Evolutionary conservation across 805 yeast species (phyloP).

Genomic region (Metschnikowia cubensis): DNA sequence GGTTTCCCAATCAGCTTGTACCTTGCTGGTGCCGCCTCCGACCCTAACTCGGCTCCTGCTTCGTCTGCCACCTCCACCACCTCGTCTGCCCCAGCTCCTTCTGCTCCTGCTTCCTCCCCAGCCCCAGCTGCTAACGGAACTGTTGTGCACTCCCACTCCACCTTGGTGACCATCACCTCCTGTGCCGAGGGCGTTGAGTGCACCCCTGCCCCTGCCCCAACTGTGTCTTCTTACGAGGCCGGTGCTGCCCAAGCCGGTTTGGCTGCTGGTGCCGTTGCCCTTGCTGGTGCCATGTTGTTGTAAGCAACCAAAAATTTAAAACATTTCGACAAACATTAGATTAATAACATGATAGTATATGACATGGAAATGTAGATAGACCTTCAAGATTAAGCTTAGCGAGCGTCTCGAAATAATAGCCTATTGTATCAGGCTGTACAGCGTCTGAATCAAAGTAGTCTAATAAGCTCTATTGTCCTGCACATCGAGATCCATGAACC

Average conservation of each 20-base stretch:
- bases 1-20: constrained; percentile 11
- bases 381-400: too few species aligned
- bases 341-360: too few species aligned
- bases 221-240: constrained; percentile 7
- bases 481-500: too few species aligned
- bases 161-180: constrained; percentile 26
- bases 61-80: constrained; percentile 14
- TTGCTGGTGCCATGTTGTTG: constrained; percentile 17
- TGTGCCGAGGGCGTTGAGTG: constrained; percentile 17
- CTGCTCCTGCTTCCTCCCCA: constrained; percentile 24
- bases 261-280: constrained; percentile 17
- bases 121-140: constrained; percentile 23
- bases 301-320: background rate
- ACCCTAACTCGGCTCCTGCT: constrained; percentile 8
- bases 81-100: constrained; percentile 26
- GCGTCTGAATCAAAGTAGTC: too few species aligned
- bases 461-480: too few species aligned
- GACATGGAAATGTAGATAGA: too few species aligned
- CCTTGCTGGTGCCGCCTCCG: constrained; percentile 5
- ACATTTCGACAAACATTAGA: background rate
- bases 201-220: constrained; percentile 5
- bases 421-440: too few species aligned
- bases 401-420: too few species aligned
- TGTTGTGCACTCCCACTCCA: constrained; percentile 19
- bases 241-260: constrained; percentile 14